Base-by-base conservation (phyloP, 768 basidiomycete genomes). In the Russula virescens region DNA sequence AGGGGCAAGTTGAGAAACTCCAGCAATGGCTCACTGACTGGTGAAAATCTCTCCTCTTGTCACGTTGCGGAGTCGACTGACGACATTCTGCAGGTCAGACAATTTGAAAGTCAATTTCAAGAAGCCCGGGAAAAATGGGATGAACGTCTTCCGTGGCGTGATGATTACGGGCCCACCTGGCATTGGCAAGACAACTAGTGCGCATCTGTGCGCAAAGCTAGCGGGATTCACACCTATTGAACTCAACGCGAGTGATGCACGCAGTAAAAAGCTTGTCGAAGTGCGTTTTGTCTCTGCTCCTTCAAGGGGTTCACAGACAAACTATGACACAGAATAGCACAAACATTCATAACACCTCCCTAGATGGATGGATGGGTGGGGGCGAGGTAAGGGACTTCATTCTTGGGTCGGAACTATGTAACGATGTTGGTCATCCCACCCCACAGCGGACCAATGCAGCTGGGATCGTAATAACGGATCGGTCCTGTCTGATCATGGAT, bases 251-350 rank as follows among this genome's bases (percentile, higher is more conserved):
- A 96, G 94, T 74, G 97, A 98, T 69, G 81, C 90, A 2, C 79
- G 97, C 63, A 98, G 94, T 73, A 98, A 98, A 80, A 97, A 96
- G 74, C 83, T 99, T 42, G 87, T 98, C 25, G 95, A 98, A 83
- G 94, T 91, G 58, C 65, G 78, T 62, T 21, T 14, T 46, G 38
- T 16, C 21, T 28, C 19, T 26, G 34, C 40, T 25, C 19, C 10
- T 40, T 23, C 8, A 0, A 4, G n/a, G n/a, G 1, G 26, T 11
- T 26, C 49, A 43, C 10, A 35, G 21, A 61, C 43, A 31, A 59
- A 38, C 49, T 43, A 42, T 3, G 10, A 2, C 46, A 16, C 64
- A 96, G 93, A 92, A 81, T 64, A 87, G 87, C 5, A 92, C 94
- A 74, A 98, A 96, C 69, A 83, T 97, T 65, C 89, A 87, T 66